Base-by-base conservation (phyloP, 2,329 filamentous ascomycete genomes). In the Cercospora sp. region DNA sequence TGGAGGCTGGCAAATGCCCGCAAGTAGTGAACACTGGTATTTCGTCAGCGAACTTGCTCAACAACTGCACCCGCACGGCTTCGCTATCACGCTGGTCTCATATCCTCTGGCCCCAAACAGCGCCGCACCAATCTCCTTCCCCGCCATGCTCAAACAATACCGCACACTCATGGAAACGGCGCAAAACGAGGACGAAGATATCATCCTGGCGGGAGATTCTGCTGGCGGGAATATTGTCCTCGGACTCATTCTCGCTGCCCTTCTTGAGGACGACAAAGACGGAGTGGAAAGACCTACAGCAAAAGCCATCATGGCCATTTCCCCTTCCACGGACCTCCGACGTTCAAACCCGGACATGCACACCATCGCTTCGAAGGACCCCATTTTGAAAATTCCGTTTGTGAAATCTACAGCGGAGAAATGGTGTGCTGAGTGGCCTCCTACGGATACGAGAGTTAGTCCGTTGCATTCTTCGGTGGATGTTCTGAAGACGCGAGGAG, bases 211-310 rank as follows among this genome's bases (percentile, higher is more conserved):
- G 0, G 87, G 87, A 0, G 87, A 88, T 64, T 86, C 84, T 0
- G 83, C 85, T 0, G 86, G 87, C 0, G 86, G 82, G 0, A 88
- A 88, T 67, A 78, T 88, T 3, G 80, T 82, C 0, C 76, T 87
- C 0, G 75, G 75, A 0, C 75, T 85, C 42, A 73, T 79, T 0
- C 67, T 84, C 18, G 76, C 79, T 48, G 78, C 79, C 3, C 69
- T 84, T 23, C 64, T 71, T 9, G 76, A 81, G 53, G 74, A 75
- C 31, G 67, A 69, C 53, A 8, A 72, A 60, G 60, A 64, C 10
- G 26, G 20, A 4, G 10, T 48, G 10, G 33, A 64, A 28, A 16
- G 62, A 13, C 74, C 69, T 3, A 70, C 69, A 42, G 81, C 82
- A 0, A 70, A 71, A 1, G 78, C 80, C 2, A 61, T 85, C 1